Evolutionary conservation across 192 early-diverging fungal species (phyloP).

Genomic region (Thamnidium elegans): DNA sequence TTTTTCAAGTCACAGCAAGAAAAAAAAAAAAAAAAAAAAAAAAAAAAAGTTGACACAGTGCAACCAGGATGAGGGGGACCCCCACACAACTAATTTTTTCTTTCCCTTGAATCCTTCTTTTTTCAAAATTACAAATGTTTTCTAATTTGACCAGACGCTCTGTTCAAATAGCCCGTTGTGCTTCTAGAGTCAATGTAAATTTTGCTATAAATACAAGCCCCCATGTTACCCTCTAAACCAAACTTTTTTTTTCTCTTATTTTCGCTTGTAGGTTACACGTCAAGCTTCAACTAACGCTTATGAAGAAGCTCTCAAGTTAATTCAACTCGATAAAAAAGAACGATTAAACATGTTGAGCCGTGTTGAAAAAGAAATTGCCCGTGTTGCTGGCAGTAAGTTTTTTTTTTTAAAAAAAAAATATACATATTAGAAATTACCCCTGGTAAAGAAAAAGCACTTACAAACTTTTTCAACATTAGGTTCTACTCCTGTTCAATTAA

Average conservation of each 20-base stretch:
- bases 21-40: too few relatives aligned
- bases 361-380: conserved; percentile 39
- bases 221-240: too few relatives aligned
- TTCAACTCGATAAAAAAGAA: conserved; percentile 55
- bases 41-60: too few relatives aligned
- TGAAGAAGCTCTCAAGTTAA: conserved; percentile 73
- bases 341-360: conserved; percentile 41
- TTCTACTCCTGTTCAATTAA: conserved; percentile 41
- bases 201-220: background rate
- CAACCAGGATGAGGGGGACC: too few relatives aligned
- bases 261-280: conserved; percentile 7
- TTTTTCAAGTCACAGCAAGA: too few relatives aligned
- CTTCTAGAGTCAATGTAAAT: conserved; percentile 5
- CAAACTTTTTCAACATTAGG: conserved; percentile 15
- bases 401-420: too few relatives aligned
- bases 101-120: background rate
- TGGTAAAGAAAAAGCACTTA: background rate
- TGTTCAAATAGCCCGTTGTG: conserved; percentile 7
- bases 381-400: conserved; percentile 37
- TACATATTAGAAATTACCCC: background rate
- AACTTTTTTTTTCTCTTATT: background rate
- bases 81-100: too few relatives aligned
- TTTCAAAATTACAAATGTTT: background rate
- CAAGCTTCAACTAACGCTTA: conserved; percentile 42
- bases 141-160: conserved; percentile 7